Percentiles rank a stretch among this genome's conserved stretches.
Conservation (phyloP, 2,329 filamentous ascomycete genomes). For the Boeremia lycopersici region DNA sequence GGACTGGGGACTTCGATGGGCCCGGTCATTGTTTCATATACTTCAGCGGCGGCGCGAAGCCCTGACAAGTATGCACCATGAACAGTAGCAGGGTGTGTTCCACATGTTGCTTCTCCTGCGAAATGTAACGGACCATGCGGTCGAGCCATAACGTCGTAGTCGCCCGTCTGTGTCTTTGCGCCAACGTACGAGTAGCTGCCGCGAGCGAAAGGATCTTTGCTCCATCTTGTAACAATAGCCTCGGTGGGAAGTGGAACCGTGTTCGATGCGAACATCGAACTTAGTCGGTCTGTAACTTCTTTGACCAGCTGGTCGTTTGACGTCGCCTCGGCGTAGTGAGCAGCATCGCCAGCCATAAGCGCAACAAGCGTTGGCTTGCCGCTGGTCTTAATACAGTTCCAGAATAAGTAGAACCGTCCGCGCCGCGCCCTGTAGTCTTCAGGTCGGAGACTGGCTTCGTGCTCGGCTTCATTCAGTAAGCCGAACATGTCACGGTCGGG, state of each 20-base stretch:
- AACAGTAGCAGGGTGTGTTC: slow-evolving; percentile 94
- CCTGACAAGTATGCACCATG: slow-evolving; percentile 96
- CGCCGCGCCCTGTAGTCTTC: slow-evolving; percentile 78
- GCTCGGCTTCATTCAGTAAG: slow-evolving; percentile 75
- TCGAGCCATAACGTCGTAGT: slow-evolving; percentile 91
- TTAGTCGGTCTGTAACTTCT: slow-evolving; percentile 80
- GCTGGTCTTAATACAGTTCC: slow-evolving; percentile 90
- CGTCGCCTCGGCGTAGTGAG: slow-evolving; percentile 81
- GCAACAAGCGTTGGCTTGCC: slow-evolving; percentile 85
- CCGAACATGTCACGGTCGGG: slow-evolving; percentile 90
- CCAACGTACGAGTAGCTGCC: slow-evolving; percentile 96
- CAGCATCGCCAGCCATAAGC: slow-evolving; percentile 94
- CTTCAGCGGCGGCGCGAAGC: slow-evolving; percentile 83
- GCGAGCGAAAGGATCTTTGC: slow-evolving; percentile 84
- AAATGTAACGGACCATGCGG: slow-evolving; percentile 89
- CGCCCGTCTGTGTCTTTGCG: slow-evolving; percentile 77
- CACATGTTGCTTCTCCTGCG: slow-evolving; percentile 94
- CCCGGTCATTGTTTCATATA: slow-evolving; percentile 80
- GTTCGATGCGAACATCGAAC: slow-evolving; percentile 69
- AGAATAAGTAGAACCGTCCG: slow-evolving; percentile 97
- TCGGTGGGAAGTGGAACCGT: slow-evolving; percentile 79
- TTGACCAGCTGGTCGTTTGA: slow-evolving; percentile 76
- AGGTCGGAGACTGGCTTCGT: slow-evolving; percentile 74
- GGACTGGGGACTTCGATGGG: slow-evolving; percentile 77
- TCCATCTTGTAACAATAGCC: slow-evolving; percentile 90